Evolutionary conservation across 306 rosid species (phyloP), one percentile per base, ranked within the genome.

Genomic region (Hippophae gyantsensis): DNA sequence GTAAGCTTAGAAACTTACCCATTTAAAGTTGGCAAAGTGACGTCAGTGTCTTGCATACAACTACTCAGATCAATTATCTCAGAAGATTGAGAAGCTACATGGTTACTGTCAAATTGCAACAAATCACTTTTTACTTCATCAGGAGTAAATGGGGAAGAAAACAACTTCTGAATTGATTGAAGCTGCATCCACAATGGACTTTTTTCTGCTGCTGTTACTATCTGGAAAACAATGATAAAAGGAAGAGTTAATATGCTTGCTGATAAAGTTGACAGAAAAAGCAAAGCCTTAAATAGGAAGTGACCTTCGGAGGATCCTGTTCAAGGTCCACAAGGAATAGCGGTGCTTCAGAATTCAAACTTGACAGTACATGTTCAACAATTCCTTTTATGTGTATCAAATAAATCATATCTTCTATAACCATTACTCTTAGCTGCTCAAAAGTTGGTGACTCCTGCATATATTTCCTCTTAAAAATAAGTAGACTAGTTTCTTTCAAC

Each of bases 331-430:
- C 97, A 67, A 86, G 83, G 69, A 69, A 63, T 51, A 89, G 78
- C 13, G 64, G 64, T 12, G 12, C 18, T 63, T 80, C 75, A n/a
- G 83, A 74, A 71, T 70, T 63, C 62, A 89, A 69, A 68, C 73
- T 76, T 46, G 81, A 82, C 13, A 60, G 60, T 49, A 76, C 74
- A 69, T 74, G 69, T 25, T 78, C 73, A 40, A 78, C 73, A 10
- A 89, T 67, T 57, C 72, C 93, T 42, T 62, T 72, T 1, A 72
- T 26, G 56, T 89, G 90, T 42, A 84, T 59, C 64, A 89, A 64
- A 82, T 89, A 89, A 54, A 89, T 80, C 97, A 89, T 89, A n/a
- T 86, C 94, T 50, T 82, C 94, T 62, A 89, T 84, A 67, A 86
- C 68, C 94, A 89, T 82, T 43, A 86, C 68, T 65, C 75, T 82